phyloP scores from a whole-genome alignment of 1,284 basidiomycete genomes.

The Trichosporon asahii region DNA sequence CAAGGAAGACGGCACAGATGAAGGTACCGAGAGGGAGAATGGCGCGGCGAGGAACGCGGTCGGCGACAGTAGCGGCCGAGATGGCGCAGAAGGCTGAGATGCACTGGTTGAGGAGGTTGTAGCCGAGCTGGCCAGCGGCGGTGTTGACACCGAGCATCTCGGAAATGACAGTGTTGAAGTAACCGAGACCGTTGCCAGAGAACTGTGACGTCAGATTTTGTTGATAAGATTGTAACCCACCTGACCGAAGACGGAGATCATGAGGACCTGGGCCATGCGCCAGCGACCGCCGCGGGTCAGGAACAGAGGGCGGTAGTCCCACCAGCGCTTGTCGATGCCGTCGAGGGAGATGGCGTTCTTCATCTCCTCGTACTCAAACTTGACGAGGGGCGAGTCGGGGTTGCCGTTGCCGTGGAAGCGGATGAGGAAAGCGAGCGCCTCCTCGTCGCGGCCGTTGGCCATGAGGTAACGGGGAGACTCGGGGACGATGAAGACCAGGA shows the following conservation, averaged over 20 bases:
- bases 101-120: slow-evolving; percentile 59
- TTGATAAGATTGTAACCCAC: slow-evolving; percentile 49
- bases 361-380: slow-evolving; percentile 61
- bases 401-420: slow-evolving; percentile 56
- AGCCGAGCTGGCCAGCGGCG: slow-evolving; percentile 52
- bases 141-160: slow-evolving; percentile 30
- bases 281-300: slow-evolving; percentile 34
- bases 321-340: slow-evolving; percentile 64
- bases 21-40: slow-evolving; percentile 41
- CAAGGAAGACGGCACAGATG: slow-evolving; percentile 34
- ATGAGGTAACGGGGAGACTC: slow-evolving; percentile 35
- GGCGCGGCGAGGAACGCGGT: slow-evolving; percentile 35
- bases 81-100: slow-evolving; percentile 58
- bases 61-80: slow-evolving; percentile 32
- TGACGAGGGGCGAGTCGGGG: slow-evolving; percentile 47
- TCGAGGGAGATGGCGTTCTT: slow-evolving; percentile 58
- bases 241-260: slow-evolving; percentile 54
- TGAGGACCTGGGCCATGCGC: slow-evolving; percentile 40
- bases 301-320: slow-evolving; percentile 49
- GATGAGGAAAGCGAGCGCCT: slow-evolving; percentile 68
- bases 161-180: slow-evolving; percentile 52
- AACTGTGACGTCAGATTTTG: slow-evolving; percentile 44
- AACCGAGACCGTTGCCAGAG: slow-evolving; percentile 56
- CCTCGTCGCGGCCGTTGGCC: slow-evolving; percentile 53
- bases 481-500: slow-evolving; percentile 27